Conservation (phyloP, 805 yeast genomes). For the Sporopachydermia lactativora region DNA sequence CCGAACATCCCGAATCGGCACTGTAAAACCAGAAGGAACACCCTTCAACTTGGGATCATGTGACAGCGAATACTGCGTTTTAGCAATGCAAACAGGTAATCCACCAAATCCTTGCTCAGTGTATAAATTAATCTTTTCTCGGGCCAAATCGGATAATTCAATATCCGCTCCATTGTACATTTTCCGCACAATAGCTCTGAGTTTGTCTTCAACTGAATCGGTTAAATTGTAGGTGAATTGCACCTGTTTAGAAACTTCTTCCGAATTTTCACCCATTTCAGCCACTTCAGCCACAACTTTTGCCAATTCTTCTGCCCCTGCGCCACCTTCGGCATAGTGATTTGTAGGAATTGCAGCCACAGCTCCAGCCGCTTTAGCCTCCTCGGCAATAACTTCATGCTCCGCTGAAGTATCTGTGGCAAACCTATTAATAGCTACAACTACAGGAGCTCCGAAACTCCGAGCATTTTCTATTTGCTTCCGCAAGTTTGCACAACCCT, state of each 20-base stretch:
- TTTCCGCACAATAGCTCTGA: slow-evolving; percentile 51
- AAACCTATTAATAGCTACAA: slow-evolving; percentile 73
- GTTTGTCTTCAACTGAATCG: slow-evolving; percentile 54
- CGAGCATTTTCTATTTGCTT: slow-evolving; percentile 66
- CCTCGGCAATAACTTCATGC: slow-evolving; percentile 51
- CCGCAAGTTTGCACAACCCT: slow-evolving; percentile 62
- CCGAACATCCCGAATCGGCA: slow-evolving; percentile 72
- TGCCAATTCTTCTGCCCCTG: slow-evolving; percentile 65
- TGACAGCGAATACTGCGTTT: slow-evolving; percentile 74
- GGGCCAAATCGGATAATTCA: slow-evolving; percentile 56
- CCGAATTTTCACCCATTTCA: no score
- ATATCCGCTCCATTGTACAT: slow-evolving; percentile 71
- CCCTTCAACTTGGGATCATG: slow-evolving; percentile 76
- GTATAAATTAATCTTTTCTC: slow-evolving; percentile 51
- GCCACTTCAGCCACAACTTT: slow-evolving; percentile 45
- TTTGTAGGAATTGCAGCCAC: slow-evolving; percentile 64
- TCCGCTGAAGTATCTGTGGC: slow-evolving; percentile 58
- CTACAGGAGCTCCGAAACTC: slow-evolving; percentile 62
- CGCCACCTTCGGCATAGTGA: slow-evolving; percentile 84
- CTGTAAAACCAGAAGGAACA: slow-evolving; percentile 65
- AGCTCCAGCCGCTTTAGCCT: slow-evolving; percentile 67
- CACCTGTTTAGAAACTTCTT: slow-evolving; percentile 26
- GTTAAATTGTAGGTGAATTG: slow-evolving; percentile 47
- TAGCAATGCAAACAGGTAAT: slow-evolving; percentile 74
- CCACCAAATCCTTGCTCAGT: slow-evolving; percentile 64